Evolutionary conservation across 257 asterid genomes (phyloP), one percentile per base, ranked within the genome.

Genomic region (Osmanthus fragrans): DNA sequence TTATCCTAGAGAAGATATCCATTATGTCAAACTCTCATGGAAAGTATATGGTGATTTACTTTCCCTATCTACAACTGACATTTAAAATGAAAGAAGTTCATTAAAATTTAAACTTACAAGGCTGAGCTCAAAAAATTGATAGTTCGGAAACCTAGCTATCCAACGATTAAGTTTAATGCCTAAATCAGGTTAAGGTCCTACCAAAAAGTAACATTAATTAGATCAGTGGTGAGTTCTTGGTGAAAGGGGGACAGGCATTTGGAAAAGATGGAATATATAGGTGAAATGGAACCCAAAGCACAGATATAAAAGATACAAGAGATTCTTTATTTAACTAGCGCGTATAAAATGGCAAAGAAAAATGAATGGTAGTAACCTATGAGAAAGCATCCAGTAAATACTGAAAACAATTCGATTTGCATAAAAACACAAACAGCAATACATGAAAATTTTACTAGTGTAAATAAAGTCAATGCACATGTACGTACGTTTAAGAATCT

Each of bases 401-500:
- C 42, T 18, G 54, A 63, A 34, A 36, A 74, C 23, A 9, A 45
- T 71, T 71, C 30, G 5, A 64, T 51, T 71, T 75, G 37, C 77
- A 68, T 10, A 82, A 23, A 75, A n/a, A 30, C 37, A 15, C 29
- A 32, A 67, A 78, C 30, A 64, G 72, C 49, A 58, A 73, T 67
- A 21, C 64, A 72, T 18, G 67, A 71, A 9, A 19, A 77, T 56
- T 74, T 75, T 64, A 70, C 56, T 72, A 36, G 70, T 51, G 76
- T 34, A 73, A 80, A 51, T 71, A 83, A 82, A 81, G 68, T 51
- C 23, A 54, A 68, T 39, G 68, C 11, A 30, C 64, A 72, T 11
- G 30, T 68, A 71, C 15, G 30, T 76, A 96, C 98, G 97, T 90
- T 89, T 92, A 69, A 96, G 98, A 88, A 96, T 90, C 83, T 87